These are phyloP conservation scores for Gossypium stocksii DNA, from an alignment of 345 rosid genomes.

Conservation along the genomic window DNA sequence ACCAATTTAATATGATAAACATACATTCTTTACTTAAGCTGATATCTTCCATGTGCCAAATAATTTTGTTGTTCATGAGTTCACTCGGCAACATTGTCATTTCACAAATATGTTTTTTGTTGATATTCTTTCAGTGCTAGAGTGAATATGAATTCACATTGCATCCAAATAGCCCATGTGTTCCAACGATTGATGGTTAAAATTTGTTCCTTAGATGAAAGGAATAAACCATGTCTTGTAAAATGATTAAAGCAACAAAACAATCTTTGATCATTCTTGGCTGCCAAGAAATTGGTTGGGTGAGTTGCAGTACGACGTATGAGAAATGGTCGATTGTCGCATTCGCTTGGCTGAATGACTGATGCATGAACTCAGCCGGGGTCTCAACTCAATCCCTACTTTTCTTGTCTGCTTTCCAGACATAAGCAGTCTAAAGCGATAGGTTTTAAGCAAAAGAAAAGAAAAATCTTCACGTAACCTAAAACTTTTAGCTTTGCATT, in stretches of 20 bases:
- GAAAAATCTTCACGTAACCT: background rate
- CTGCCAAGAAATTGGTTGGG: background rate
- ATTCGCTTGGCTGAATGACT: background rate
- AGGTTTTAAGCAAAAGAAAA: background rate
- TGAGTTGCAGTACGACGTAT: background rate
- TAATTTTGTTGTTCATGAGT: background rate
- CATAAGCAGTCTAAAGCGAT: too few relatives aligned
- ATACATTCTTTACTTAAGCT: background rate
- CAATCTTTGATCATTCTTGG: background rate
- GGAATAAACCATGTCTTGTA: too few relatives aligned
- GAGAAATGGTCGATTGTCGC: background rate
- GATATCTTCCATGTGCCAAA: background rate
- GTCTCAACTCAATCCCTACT: background rate
- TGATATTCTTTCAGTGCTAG: background rate
- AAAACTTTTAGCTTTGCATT: too few relatives aligned
- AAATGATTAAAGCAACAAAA: background rate
- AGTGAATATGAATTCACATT: conserved; percentile 1
- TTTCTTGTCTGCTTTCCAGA: background rate
- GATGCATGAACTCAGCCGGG: background rate
- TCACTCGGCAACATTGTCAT: background rate
- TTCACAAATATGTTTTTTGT: background rate
- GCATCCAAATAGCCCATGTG: background rate
- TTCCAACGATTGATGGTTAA: background rate
- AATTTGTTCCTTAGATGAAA: background rate
- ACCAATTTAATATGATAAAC: background rate